These are phyloP conservation scores for Dactylis glomerata DNA, from an alignment of 176 grass and related monocot species.

Conservation along the genomic window DNA sequence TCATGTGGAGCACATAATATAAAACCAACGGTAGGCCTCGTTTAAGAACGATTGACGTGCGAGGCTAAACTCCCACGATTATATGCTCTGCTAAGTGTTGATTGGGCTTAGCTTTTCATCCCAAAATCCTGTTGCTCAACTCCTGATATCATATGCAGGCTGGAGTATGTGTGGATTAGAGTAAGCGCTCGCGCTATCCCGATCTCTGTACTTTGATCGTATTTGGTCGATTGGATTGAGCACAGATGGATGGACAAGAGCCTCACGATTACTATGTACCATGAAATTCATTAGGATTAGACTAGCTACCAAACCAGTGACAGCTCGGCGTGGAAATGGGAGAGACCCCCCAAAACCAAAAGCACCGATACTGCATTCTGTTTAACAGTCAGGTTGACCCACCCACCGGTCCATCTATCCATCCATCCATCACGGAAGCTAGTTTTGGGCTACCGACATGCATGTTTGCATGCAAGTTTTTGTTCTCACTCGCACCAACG, in stretches of 20 bases:
- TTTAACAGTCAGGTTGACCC: constrained; percentile 3
- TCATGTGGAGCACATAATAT: not conserved
- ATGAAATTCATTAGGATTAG: not conserved
- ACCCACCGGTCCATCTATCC: not conserved
- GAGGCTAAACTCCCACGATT: not conserved
- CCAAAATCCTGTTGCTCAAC: not conserved
- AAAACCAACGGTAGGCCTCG: not conserved
- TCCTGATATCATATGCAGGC: not conserved
- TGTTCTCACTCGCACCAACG: not conserved
- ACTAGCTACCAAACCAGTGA: not conserved
- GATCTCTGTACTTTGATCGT: not conserved
- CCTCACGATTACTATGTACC: not conserved
- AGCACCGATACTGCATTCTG: not conserved
- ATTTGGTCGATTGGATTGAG: not conserved
- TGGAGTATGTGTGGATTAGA: not conserved
- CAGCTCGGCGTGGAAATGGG: not conserved
- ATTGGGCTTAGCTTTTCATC: not conserved
- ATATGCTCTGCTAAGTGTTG: not conserved
- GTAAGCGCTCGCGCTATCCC: not conserved
- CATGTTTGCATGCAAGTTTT: not conserved
- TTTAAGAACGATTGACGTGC: not conserved
- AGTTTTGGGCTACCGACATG: not conserved
- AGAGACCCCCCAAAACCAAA: not conserved
- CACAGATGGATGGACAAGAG: not conserved
- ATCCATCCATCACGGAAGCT: not conserved